Base-by-base conservation (phyloP, 164 flowering plant species). In the Aristolochia fimbriata region DNA sequence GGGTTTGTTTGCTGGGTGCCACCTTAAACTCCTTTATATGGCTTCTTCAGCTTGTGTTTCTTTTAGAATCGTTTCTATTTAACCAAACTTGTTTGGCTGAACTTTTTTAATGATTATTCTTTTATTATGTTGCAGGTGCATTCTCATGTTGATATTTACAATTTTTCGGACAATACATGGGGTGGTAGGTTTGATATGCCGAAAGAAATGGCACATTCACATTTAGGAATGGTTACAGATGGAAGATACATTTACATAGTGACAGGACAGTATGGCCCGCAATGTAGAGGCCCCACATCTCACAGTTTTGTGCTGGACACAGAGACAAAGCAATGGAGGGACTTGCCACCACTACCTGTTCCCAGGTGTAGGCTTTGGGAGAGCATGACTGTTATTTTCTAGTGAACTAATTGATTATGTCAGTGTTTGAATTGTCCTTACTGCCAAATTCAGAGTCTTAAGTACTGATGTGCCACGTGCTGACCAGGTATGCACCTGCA, bases 171-270 rank as follows among this genome's bases (percentile, higher is more conserved):
- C 27, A 86, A 92, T 66, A 78, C 80, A 37, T 92, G 98, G 98
- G 80, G 77, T 58, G 90, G 73, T 45, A 86, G 83, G 68, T 84
- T 92, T 68, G 86, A 82, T 53, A 81, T 76, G 77, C 98, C 98
- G 17, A 93, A 86, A 73, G 92, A 84, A 54, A 93, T 93, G 98
- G 98, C 94, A 30, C 75, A 93, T 79, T 93, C 98, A 25, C 98
- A 93, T 78, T 70, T 93, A 65, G 97, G 97, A 49, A 77, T 90
- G 81, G 96, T 65, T 56, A 83, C 88, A 19, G 98, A 93, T 73
- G 97, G 94, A 54, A 84, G 96, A 80, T 87, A 81, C 65, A 77
- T 93, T 53, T 93, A 93, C 59, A 71, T 83, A 4, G 84, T 93
- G 64, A 77, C 86, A 1, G 98, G 98, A 52, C 98, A 93, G 72